Evolutionary conservation across 179 eudicot genomes (phyloP), one percentile per base, ranked within the genome.

Genomic region (Camellia oleifera): DNA sequence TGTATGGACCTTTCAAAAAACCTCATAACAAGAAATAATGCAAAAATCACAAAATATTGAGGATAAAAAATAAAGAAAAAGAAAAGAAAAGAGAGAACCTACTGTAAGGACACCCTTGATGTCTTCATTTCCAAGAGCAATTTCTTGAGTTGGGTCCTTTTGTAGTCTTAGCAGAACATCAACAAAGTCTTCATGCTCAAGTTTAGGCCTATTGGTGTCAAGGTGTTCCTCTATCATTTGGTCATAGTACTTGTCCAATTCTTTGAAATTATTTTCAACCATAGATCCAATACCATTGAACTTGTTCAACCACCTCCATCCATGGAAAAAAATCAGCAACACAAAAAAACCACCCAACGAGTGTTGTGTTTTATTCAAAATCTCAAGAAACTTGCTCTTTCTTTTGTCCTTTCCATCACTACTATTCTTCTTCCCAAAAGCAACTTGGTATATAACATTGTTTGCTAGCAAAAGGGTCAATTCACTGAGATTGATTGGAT

Each of bases 271-370:
- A n/a, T 81, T 88, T 23, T 85, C 83, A 44, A 86, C n/a, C 69
- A 86, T 83, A 4, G 63, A n/a, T 53, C 88, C 88, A 5, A 86
- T 40, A 5, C 94, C 94, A 78, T 84, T 90, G n/a, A 89, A 69
- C 80, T 83, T 88, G 63, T 88, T 89, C 4, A 87, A 0, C 91
- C 90, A 87, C 71, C 87, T 0, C 88, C 65, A 90, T 65, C 88
- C 89, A 84, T 8, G 91, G 93, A 71, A 82, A 90, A 76, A 75
- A 92, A 82, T 90, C 92, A 48, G 89, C 89, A 13, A 89, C 50
- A 80, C 86, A 85, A 5, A 89, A 89, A 23, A 18, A 56, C 78
- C 88, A 40, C 88, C 93, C 71, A 89, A 18, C 66, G 88, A 81
- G 3, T 17, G 10, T 68, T 89, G 89, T 3, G 82, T 81, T 42